A percentile compares a stretch with the other conserved stretches of the same genome.
Conservation (phyloP, 2,329 filamentous ascomycete species). For the Epichloe glyceriae region DNA sequence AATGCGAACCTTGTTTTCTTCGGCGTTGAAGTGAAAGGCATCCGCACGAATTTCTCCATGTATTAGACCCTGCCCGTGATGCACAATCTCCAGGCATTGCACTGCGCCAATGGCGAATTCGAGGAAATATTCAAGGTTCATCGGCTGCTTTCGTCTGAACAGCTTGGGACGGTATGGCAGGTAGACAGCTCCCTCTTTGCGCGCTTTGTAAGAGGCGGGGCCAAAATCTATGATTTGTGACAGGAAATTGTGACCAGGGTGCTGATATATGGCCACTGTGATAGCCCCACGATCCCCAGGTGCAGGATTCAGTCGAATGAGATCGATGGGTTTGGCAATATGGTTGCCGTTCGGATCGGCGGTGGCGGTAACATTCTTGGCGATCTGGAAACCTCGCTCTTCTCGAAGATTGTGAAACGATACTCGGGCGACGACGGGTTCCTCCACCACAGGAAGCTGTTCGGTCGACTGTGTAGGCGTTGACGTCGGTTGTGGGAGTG, state of each 20-base stretch:
- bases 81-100: slow-evolving; percentile 78
- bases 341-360: slow-evolving; percentile 63
- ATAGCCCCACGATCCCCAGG: slow-evolving; percentile 58
- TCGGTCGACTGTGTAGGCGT: slow-evolving; percentile 18
- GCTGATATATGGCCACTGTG: slow-evolving; percentile 69
- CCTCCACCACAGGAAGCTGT: slow-evolving; percentile 43
- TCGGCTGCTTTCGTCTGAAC: slow-evolving; percentile 37
- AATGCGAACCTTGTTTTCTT: slow-evolving; percentile 61
- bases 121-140: slow-evolving; percentile 65
- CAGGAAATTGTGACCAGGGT: slow-evolving; percentile 63
- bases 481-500: slow-evolving; percentile 15
- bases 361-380: slow-evolving; percentile 56
- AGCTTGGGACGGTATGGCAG: slow-evolving; percentile 32
- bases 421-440: slow-evolving; percentile 65
- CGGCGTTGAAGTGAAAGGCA: slow-evolving; percentile 72
- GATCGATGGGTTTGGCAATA: slow-evolving; percentile 68
- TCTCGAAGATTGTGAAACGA: slow-evolving; percentile 73
- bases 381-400: slow-evolving; percentile 77
- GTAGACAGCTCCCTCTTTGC: slow-evolving; percentile 38
- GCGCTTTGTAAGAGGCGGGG: slow-evolving; percentile 53
- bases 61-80: slow-evolving; percentile 73
- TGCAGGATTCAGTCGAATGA: slow-evolving; percentile 56
- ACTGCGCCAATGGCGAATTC: slow-evolving; percentile 85
- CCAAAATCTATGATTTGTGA: slow-evolving; percentile 62
- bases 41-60: slow-evolving; percentile 87